These are phyloP conservation scores for Aurantiochytrium sp. DNA, from an alignment of 108 stramenopile genomes.

Conservation along the genomic window DNA sequence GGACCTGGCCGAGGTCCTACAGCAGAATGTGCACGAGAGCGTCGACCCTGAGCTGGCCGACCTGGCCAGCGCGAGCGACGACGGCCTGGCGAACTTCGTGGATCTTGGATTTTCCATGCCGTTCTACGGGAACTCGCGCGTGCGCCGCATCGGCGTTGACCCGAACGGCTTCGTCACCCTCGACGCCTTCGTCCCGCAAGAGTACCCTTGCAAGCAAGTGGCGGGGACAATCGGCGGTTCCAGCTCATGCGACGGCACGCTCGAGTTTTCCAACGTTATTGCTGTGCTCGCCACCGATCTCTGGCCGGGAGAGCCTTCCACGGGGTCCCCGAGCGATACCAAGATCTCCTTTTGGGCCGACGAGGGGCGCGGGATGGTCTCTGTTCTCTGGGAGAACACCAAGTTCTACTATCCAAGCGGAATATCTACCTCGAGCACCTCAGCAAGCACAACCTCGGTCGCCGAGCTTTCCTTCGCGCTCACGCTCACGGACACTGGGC, in stretches of 20 bases:
- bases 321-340: not conserved
- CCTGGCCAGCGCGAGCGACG: not conserved
- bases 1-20: not conserved
- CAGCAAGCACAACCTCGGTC: not conserved
- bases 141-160: not conserved
- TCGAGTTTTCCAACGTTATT: not conserved
- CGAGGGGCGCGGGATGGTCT: not conserved
- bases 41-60: not conserved
- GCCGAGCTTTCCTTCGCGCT: not conserved
- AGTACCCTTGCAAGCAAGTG: not conserved
- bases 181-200: not conserved
- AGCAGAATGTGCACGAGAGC: not conserved
- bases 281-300: not conserved
- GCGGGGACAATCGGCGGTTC: no score
- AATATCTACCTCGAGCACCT: no score
- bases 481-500: not conserved
- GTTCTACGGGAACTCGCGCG: constrained; percentile 7
- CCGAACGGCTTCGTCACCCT: not conserved
- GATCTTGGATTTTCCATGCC: not conserved
- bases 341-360: not conserved
- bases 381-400: not conserved
- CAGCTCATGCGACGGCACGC: not conserved
- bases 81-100: not conserved
- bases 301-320: not conserved
- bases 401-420: not conserved